Percentiles rank a stretch among this genome's conserved stretches.
Evolutionary conservation across 768 basidiomycete species (phyloP).

Genomic region (Rubroboletus pulcherrimus): DNA sequence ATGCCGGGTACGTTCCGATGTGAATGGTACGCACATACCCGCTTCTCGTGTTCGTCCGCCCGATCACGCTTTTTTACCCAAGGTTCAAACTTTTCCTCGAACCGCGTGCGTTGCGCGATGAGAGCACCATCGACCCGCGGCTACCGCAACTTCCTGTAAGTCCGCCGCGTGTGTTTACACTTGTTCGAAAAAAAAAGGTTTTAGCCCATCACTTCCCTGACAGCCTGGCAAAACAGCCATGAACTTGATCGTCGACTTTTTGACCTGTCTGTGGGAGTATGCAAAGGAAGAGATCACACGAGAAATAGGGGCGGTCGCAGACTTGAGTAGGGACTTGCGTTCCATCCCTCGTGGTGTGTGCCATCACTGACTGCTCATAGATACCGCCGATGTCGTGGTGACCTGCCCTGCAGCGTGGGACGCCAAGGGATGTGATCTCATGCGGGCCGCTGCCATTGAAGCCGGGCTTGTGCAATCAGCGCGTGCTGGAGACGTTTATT

Average conservation of each 20-base stretch:
- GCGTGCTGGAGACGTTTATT: slow-evolving; percentile 63
- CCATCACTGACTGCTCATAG: slow-evolving; percentile 35
- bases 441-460: slow-evolving; percentile 79
- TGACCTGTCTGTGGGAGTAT: slow-evolving; percentile 82
- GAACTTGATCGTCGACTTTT: slow-evolving; percentile 80
- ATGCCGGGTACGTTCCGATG: slow-evolving; percentile 60
- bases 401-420: slow-evolving; percentile 93
- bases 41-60: not conserved
- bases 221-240: slow-evolving; percentile 73
- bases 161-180: slow-evolving; percentile 4
- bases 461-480: slow-evolving; percentile 77
- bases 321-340: slow-evolving; percentile 58
- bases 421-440: slow-evolving; percentile 76
- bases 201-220: not conserved
- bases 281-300: slow-evolving; percentile 83
- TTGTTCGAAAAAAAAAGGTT: not conserved
- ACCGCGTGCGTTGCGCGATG: slow-evolving; percentile 73
- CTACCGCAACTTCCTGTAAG: slow-evolving; percentile 75
- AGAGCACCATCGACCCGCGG: slow-evolving; percentile 67
- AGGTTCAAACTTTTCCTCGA: slow-evolving; percentile 89
- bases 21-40: slow-evolving; percentile 41
- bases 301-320: slow-evolving; percentile 82
- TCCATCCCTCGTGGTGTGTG: not conserved
- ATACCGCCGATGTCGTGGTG: slow-evolving; percentile 79
- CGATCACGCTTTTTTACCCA: slow-evolving; percentile 15